phyloP scores from a whole-genome alignment of 495 filamentous ascomycete genomes.

The Cercophora newfieldiana region DNA sequence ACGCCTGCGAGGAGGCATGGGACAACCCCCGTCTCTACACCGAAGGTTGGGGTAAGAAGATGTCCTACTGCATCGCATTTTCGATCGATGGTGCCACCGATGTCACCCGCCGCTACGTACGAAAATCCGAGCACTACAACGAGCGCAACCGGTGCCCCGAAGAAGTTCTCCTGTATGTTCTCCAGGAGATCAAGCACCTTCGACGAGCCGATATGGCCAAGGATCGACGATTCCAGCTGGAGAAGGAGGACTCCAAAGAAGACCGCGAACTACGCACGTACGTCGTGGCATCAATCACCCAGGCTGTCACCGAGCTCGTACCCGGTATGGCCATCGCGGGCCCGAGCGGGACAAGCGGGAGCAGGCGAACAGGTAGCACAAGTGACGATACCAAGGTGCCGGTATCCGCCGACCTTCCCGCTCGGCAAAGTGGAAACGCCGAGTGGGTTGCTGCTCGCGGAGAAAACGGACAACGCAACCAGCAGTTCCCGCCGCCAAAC shows the following conservation, averaged over 20 bases:
- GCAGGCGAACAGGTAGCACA: slow-evolving; percentile 19
- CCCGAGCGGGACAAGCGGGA: slow-evolving; percentile 23
- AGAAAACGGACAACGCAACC: slow-evolving; percentile 50
- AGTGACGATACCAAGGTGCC: slow-evolving; percentile 52
- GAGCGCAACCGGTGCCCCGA: slow-evolving; percentile 76
- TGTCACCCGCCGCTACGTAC: slow-evolving; percentile 93
- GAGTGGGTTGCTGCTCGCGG: slow-evolving; percentile 65
- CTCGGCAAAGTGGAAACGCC: slow-evolving; percentile 60
- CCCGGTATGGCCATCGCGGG: slow-evolving; percentile 30
- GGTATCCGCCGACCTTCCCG: slow-evolving; percentile 47
- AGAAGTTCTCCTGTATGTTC: slow-evolving; percentile 83
- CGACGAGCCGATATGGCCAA: slow-evolving; percentile 77
- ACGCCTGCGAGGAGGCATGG: slow-evolving; percentile 92
- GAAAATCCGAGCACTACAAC: slow-evolving; percentile 70
- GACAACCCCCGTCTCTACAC: slow-evolving; percentile 91
- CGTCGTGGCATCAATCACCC: slow-evolving; percentile 70
- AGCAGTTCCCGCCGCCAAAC: slow-evolving; percentile 37
- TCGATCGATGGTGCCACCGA: slow-evolving; percentile 93
- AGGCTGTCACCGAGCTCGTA: slow-evolving; percentile 50
- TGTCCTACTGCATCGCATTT: slow-evolving; percentile 96
- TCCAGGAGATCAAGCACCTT: slow-evolving; percentile 82
- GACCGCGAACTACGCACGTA: slow-evolving; percentile 77
- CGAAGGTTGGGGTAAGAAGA: slow-evolving; percentile 92
- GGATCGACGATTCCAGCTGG: slow-evolving; percentile 73
- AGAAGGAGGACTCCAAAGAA: slow-evolving; percentile 87